A percentile compares a stretch with the other conserved stretches of the same genome.
These are phyloP conservation scores for Talaromyces liani DNA, from an alignment of 495 filamentous ascomycete species.

Conservation along the genomic window DNA sequence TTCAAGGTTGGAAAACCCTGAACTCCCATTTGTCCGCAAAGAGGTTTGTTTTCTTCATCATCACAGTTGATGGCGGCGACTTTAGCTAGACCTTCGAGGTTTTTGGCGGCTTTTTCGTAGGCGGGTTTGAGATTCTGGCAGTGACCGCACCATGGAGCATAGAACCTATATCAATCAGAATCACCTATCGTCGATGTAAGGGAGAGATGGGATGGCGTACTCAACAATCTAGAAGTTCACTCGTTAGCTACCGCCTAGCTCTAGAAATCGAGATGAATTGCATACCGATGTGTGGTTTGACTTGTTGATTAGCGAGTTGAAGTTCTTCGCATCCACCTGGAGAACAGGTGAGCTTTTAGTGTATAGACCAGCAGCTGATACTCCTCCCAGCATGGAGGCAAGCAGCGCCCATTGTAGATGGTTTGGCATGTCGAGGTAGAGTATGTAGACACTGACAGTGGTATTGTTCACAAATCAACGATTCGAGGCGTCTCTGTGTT, in stretches of 20 bases:
- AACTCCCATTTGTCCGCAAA: constrained; percentile 84
- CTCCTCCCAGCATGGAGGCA: constrained; percentile 49
- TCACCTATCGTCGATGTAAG: constrained; percentile 9
- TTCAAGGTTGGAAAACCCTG: constrained; percentile 96
- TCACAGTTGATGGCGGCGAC: constrained; percentile 96
- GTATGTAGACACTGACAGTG: constrained; percentile 9
- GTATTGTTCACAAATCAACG: neutral
- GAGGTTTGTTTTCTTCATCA: constrained; percentile 82
- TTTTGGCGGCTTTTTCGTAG: constrained; percentile 89
- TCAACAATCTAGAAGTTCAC: constrained; percentile 51
- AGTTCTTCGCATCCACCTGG: constrained; percentile 76
- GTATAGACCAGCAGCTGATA: constrained; percentile 68
- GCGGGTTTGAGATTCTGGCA: constrained; percentile 92
- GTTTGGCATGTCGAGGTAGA: constrained; percentile 10
- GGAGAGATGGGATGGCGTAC: constrained; percentile 35
- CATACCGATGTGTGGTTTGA: constrained; percentile 89
- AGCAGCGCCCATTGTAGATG: constrained; percentile 30
- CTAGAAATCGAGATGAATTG: neutral
- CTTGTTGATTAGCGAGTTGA: constrained; percentile 75
- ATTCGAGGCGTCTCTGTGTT: neutral
- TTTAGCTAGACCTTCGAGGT: constrained; percentile 81
- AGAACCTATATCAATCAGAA: constrained; percentile 57
- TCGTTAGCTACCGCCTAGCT: constrained; percentile 14
- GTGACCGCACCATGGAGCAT: constrained; percentile 93
- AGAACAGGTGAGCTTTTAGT: constrained; percentile 80